Evolutionary conservation across 169 alveolate species (phyloP).

Genomic region (Plasmodium yoelii): DNA sequence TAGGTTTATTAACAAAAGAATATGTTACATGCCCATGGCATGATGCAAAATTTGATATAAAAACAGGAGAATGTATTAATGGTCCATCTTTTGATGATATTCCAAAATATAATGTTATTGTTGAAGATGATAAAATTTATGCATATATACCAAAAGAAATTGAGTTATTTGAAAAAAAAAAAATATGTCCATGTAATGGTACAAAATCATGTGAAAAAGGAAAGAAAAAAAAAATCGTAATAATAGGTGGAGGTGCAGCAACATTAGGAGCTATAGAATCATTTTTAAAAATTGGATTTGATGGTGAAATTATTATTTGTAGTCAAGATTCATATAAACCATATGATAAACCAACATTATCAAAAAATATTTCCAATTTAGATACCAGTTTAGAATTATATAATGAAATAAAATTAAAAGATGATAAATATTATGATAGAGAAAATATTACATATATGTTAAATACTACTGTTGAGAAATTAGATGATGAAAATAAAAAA

Average conservation of each 20-base stretch:
- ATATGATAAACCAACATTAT: slow-evolving; percentile 84
- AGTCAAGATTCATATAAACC: slow-evolving; percentile 80
- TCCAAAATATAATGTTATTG: slow-evolving; percentile 81
- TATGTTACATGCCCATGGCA: slow-evolving; percentile 86
- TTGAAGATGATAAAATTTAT: slow-evolving; percentile 81
- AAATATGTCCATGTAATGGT: slow-evolving; percentile 61
- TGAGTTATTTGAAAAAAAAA: slow-evolving; percentile 61
- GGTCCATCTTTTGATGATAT: slow-evolving; percentile 85
- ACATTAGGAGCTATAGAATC: slow-evolving; percentile 90
- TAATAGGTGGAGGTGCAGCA: slow-evolving; percentile 93
- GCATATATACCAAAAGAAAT: slow-evolving; percentile 82
- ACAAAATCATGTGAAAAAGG: slow-evolving; percentile 73
- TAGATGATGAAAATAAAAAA: slow-evolving; percentile 76
- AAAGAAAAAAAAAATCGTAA: slow-evolving; percentile 81
- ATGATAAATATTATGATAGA: slow-evolving; percentile 77
- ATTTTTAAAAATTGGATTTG: slow-evolving; percentile 85
- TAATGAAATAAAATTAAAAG: slow-evolving; percentile 78
- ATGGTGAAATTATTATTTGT: slow-evolving; percentile 77
- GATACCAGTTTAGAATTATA: slow-evolving; percentile 70
- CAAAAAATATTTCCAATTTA: slow-evolving; percentile 78
- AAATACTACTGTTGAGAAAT: slow-evolving; percentile 75
- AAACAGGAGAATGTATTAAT: slow-evolving; percentile 84
- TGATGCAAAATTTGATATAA: slow-evolving; percentile 84
- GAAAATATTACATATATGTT: slow-evolving; percentile 77
- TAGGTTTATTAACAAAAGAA: slow-evolving; percentile 83